Conservation (phyloP, 2,329 filamentous ascomycete genomes). For the Sphaerulina musiva region DNA sequence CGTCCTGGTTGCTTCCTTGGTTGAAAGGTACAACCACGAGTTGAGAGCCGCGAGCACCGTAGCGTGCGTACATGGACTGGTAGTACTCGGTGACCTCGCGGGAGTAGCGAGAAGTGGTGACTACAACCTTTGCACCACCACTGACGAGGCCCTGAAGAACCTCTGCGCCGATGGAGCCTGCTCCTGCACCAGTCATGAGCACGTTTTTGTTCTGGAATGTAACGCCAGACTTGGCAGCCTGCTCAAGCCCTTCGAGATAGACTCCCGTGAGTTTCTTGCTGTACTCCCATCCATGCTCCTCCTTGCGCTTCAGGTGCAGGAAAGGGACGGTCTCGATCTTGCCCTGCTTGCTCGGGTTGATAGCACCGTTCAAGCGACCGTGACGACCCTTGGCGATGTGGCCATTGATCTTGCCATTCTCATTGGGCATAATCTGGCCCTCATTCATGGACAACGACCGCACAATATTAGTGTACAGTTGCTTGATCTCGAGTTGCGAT, state of each 20-base stretch:
- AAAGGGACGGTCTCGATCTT: constrained; percentile 98
- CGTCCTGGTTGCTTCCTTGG: constrained; percentile 96
- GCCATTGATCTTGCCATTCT: constrained; percentile 62
- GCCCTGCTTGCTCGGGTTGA: constrained; percentile 57
- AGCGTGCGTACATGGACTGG: constrained; percentile 95
- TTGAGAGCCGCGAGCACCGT: constrained; percentile 87
- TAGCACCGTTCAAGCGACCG: constrained; percentile 42
- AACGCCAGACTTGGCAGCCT: constrained; percentile 78
- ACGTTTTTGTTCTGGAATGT: constrained; percentile 93
- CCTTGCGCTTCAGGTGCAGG: constrained; percentile 91
- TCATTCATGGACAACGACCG: constrained; percentile 97
- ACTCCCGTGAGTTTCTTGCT: constrained; percentile 95
- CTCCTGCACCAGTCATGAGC: constrained; percentile 96
- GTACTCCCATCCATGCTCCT: constrained; percentile 94
- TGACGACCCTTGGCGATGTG: constrained; percentile 52
- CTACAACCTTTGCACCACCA: constrained; percentile 91
- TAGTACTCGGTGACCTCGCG: constrained; percentile 98
- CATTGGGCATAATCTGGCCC: constrained; percentile 87
- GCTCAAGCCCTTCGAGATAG: constrained; percentile 86
- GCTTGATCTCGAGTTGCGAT: constrained; percentile 93
- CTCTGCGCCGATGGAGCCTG: constrained; percentile 94
- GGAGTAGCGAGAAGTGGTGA: constrained; percentile 94
- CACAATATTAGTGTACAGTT: constrained; percentile 86
- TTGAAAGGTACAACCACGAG: constrained; percentile 98
- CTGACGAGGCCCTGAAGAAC: constrained; percentile 93